These are phyloP conservation scores for Aspergillus bombycis DNA, from an alignment of 2,329 filamentous ascomycete genomes.

Conservation along the genomic window DNA sequence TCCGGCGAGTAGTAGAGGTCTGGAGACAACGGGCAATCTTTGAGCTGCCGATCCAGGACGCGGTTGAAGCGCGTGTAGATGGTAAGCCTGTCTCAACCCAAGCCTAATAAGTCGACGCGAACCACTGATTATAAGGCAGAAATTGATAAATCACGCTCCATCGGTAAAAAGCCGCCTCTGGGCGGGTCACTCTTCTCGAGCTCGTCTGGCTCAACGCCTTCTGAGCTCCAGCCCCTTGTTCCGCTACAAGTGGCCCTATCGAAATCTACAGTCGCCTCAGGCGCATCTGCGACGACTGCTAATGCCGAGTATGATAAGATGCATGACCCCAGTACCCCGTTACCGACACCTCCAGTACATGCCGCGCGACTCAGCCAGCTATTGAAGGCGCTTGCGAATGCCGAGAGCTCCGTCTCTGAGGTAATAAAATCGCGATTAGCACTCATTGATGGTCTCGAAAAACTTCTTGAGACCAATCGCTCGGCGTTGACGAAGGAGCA, in stretches of 20 bases:
- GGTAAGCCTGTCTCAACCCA: conserved; percentile 57
- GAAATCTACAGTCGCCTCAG: conserved; percentile 71
- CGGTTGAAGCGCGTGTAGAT: conserved; percentile 77
- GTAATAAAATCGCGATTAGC: conserved; percentile 82
- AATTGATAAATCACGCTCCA: conserved; percentile 58
- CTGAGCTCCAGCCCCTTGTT: conserved; percentile 76
- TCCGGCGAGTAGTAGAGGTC: conserved; percentile 88
- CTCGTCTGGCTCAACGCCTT: conserved; percentile 62
- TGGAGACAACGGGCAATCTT: conserved; percentile 90
- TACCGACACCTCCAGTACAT: conserved; percentile 84
- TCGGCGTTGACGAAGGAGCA: conserved; percentile 72
- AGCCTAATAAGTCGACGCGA: background rate
- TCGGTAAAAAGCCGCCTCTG: conserved; percentile 58
- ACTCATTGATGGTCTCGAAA: conserved; percentile 79
- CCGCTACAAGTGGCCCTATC: conserved; percentile 72
- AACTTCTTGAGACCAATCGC: conserved; percentile 75
- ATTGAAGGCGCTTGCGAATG: conserved; percentile 84
- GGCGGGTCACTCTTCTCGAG: conserved; percentile 73
- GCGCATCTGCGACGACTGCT: conserved; percentile 69
- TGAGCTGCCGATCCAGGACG: conserved; percentile 74
- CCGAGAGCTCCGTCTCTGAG: conserved; percentile 85
- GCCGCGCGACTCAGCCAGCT: conserved; percentile 86
- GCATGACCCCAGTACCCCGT: conserved; percentile 67
- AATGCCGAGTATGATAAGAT: conserved; percentile 84
- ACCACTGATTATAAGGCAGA: conserved; percentile 42